These are phyloP conservation scores for Cryptococcus sp. DNA, from an alignment of 1,284 basidiomycete genomes.

Conservation along the genomic window DNA sequence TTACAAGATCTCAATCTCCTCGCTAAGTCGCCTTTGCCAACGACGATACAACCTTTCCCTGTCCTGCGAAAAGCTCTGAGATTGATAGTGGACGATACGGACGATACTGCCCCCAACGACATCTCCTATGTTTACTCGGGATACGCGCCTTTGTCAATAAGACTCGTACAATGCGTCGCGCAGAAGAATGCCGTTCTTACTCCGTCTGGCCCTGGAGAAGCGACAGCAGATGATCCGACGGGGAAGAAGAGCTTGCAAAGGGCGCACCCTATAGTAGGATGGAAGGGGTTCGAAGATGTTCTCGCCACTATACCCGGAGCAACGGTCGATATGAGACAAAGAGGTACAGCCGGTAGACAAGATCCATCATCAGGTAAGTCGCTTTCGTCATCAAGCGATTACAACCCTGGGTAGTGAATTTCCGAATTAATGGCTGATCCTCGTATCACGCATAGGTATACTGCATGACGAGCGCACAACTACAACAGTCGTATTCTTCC, in stretches of 20 bases:
- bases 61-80: slow-evolving; percentile 79
- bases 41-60: slow-evolving; percentile 61
- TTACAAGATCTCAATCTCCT: slow-evolving; percentile 72
- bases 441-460: not conserved
- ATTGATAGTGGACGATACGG: slow-evolving; percentile 85
- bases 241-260: slow-evolving; percentile 51
- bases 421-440: too few species aligned
- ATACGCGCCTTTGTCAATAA: slow-evolving; percentile 88
- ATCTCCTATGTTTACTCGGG: slow-evolving; percentile 96
- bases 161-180: slow-evolving; percentile 87
- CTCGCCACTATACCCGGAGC: slow-evolving; percentile 77
- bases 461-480: slow-evolving; percentile 53
- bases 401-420: too few species aligned
- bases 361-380: not conserved
- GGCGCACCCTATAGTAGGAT: slow-evolving; percentile 88
- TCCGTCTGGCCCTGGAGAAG: slow-evolving; percentile 10
- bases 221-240: slow-evolving; percentile 54
- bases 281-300: slow-evolving; percentile 95
- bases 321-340: slow-evolving; percentile 75
- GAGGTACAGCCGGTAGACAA: slow-evolving; percentile 4
- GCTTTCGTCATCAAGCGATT: not conserved
- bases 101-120: slow-evolving; percentile 73
- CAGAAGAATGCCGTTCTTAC: slow-evolving; percentile 81
- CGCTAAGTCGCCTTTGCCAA: slow-evolving; percentile 38
- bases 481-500: slow-evolving; percentile 92